phyloP scores from a whole-genome alignment of 208 protist genomes.

The Crithidia bombi region DNA sequence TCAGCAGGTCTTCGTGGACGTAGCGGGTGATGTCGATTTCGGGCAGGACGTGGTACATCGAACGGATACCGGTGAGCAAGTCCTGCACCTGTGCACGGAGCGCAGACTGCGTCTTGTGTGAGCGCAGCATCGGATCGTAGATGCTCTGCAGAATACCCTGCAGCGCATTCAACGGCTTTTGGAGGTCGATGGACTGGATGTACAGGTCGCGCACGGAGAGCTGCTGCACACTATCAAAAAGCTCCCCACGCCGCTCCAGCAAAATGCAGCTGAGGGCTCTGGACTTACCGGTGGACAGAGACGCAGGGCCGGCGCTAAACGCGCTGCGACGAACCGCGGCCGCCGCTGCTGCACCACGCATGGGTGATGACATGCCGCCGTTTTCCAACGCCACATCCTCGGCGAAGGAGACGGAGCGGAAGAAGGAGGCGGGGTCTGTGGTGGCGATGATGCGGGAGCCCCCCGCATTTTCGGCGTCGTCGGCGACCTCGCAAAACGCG shows the following conservation, averaged over 20 bases:
- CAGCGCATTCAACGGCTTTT: slow-evolving; percentile 61
- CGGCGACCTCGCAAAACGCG: slow-evolving; percentile 21
- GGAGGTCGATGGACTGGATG: slow-evolving; percentile 70
- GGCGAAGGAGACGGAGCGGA: slow-evolving; percentile 21
- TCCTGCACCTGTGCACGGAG: slow-evolving; percentile 77
- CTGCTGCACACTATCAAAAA: background rate
- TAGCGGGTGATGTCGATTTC: slow-evolving; percentile 74
- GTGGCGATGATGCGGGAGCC: slow-evolving; percentile 42
- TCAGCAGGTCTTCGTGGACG: slow-evolving; percentile 71
- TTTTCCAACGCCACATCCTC: slow-evolving; percentile 10
- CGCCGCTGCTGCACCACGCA: background rate
- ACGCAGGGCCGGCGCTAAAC: background rate
- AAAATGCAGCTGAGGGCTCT: slow-evolving; percentile 37
- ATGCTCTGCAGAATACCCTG: slow-evolving; percentile 63
- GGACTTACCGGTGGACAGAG: background rate
- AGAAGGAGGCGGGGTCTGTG: slow-evolving; percentile 37
- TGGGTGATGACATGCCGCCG: slow-evolving; percentile 1
- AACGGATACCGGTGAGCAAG: slow-evolving; percentile 70
- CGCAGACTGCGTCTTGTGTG: slow-evolving; percentile 42
- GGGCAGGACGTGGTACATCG: slow-evolving; percentile 51
- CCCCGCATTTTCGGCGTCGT: background rate
- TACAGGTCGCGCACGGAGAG: slow-evolving; percentile 64
- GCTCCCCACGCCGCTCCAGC: slow-evolving; percentile 22
- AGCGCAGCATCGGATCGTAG: slow-evolving; percentile 74
- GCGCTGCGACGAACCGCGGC: background rate